phyloP scores from a whole-genome alignment of 345 rosid species.

The Salix arbutifolia region DNA sequence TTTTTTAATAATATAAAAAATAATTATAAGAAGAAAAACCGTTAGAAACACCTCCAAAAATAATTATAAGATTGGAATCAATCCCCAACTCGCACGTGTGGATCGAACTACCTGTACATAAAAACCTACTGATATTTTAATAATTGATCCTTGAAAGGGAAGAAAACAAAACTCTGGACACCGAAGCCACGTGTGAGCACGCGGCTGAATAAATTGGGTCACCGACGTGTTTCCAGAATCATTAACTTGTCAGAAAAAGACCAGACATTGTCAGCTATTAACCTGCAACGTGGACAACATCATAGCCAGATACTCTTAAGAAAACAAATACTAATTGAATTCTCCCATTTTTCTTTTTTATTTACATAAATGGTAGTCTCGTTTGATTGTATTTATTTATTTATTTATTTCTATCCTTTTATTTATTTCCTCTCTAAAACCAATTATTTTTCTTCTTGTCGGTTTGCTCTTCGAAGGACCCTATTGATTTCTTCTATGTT shows the following conservation, averaged over 20 bases:
- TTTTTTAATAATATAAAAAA: too few species aligned
- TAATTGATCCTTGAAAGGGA: not conserved
- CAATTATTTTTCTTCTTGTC: not conserved
- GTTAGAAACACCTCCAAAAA: too few species aligned
- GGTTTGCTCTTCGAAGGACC: not conserved
- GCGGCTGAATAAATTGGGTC: not conserved
- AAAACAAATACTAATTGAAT: not conserved
- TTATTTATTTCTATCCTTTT: too few species aligned
- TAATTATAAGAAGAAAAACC: too few species aligned
- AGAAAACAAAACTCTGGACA: conserved; percentile 9
- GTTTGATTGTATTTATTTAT: not conserved
- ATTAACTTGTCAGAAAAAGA: not conserved
- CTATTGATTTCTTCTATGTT: too few species aligned
- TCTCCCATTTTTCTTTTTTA: too few species aligned
- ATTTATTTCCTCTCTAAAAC: too few species aligned
- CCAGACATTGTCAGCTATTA: conserved; percentile 6
- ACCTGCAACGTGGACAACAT: conserved; percentile 19
- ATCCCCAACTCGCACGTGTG: too few species aligned
- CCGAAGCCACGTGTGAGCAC: conserved; percentile 25
- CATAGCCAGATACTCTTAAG: conserved; percentile 12
- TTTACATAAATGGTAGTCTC: too few species aligned
- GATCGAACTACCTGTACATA: too few species aligned
- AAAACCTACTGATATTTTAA: too few species aligned
- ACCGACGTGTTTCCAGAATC: conserved; percentile 12
- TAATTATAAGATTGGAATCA: too few species aligned